Conservation (phyloP, 2,329 filamentous ascomycete species). For the Pseudogymnoascus pannorum region DNA sequence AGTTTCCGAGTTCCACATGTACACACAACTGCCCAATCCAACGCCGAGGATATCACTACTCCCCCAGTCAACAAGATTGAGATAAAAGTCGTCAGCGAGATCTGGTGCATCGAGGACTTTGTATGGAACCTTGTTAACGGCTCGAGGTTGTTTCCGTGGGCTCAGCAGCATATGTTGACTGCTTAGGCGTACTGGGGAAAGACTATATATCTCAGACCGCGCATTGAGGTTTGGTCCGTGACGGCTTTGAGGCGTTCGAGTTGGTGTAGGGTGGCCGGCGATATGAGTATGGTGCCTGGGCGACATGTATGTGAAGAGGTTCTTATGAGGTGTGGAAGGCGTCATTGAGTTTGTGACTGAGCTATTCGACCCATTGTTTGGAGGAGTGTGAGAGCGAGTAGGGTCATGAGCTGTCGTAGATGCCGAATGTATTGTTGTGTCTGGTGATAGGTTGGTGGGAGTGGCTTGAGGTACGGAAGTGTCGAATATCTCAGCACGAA, state of each 20-base stretch:
- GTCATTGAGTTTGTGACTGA: constrained; percentile 69
- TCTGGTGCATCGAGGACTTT: constrained; percentile 97
- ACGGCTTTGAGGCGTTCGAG: constrained; percentile 79
- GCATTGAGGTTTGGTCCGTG: constrained; percentile 85
- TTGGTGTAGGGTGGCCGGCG: constrained; percentile 78
- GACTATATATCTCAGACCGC: constrained; percentile 85
- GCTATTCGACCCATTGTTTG: constrained; percentile 53
- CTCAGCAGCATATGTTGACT: constrained; percentile 92
- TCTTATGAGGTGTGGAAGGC: constrained; percentile 94
- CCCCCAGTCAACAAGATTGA: constrained; percentile 97
- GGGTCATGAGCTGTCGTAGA: constrained; percentile 54
- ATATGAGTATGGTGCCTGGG: constrained; percentile 59
- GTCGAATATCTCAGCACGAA: constrained; percentile 90
- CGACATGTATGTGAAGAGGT: constrained; percentile 87
- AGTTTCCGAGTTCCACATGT: constrained; percentile 94
- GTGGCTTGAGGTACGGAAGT: constrained; percentile 77
- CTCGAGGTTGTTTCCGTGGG: constrained; percentile 77
- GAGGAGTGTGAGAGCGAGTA: constrained; percentile 73
- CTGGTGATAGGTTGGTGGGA: constrained; percentile 54
- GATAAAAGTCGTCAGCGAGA: constrained; percentile 92
- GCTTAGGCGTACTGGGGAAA: constrained; percentile 87
- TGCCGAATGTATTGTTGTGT: constrained; percentile 43
- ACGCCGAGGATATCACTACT: constrained; percentile 91
- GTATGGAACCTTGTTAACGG: constrained; percentile 93
- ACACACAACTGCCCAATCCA: constrained; percentile 85